These are phyloP conservation scores for Eleusine coracana DNA, from an alignment of 176 grass and related monocot genomes.

Conservation along the genomic window DNA sequence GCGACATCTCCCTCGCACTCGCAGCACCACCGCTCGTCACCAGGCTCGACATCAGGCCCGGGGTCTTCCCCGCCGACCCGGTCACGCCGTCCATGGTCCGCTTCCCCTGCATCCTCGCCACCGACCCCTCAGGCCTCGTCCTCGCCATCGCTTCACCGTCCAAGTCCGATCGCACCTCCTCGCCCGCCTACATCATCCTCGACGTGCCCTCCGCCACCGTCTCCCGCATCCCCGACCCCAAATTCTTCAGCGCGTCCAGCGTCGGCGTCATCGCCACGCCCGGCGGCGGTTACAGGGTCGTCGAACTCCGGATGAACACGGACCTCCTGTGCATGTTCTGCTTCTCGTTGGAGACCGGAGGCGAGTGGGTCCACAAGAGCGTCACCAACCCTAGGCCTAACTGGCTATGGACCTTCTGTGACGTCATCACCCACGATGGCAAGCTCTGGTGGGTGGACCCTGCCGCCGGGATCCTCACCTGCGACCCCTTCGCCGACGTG, in stretches of 20 bases:
- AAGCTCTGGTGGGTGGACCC: slow-evolving; percentile 32
- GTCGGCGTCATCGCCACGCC: neutral
- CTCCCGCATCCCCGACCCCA: neutral
- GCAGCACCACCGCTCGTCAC: slow-evolving; percentile 21
- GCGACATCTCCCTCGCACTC: slow-evolving; percentile 22
- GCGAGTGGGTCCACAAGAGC: neutral
- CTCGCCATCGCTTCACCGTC: neutral
- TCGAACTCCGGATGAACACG: neutral
- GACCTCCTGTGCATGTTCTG: neutral
- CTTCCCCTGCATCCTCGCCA: slow-evolving; percentile 4
- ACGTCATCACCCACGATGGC: slow-evolving; percentile 9
- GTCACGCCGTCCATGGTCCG: neutral
- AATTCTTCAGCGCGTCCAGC: neutral
- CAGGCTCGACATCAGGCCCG: neutral
- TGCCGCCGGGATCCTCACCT: neutral
- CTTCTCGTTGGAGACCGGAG: neutral
- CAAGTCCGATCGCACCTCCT: neutral
- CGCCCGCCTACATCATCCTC: neutral
- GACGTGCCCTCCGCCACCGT: neutral
- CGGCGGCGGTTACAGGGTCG: neutral
- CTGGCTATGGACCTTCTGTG: neutral
- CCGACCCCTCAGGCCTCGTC: slow-evolving; percentile 5
- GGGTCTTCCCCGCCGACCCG: neutral
- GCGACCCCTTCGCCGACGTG: slow-evolving; percentile 4
- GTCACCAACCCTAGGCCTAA: neutral